phyloP scores from a whole-genome alignment of 306 rosid species.

The Trifolium subterraneum region DNA sequence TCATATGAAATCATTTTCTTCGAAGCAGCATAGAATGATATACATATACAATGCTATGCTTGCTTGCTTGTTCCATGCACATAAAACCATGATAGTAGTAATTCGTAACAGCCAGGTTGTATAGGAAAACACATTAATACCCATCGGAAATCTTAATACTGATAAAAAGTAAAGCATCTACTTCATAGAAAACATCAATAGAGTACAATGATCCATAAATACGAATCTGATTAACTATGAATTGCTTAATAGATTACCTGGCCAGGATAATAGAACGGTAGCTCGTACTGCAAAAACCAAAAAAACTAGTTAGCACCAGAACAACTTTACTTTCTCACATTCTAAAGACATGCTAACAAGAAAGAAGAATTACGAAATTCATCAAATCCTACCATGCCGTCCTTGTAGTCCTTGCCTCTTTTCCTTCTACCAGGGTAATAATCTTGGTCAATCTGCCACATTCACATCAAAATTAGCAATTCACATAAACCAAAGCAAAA shows the following conservation, averaged over 20 bases:
- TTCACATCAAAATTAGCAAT: constrained; percentile 41
- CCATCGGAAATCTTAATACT: constrained; percentile 9
- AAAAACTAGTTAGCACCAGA: constrained; percentile 28
- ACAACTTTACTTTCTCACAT: constrained; percentile 20
- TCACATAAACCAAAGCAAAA: constrained; percentile 12
- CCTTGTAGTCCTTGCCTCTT: constrained; percentile 96
- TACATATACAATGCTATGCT: not conserved
- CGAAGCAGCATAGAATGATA: constrained; percentile 2
- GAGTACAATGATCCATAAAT: constrained; percentile 8
- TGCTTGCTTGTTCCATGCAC: not conserved
- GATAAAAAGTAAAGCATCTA: constrained; percentile 24
- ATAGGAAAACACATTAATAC: constrained; percentile 7
- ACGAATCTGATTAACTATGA: constrained; percentile 6
- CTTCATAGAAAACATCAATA: constrained; percentile 17
- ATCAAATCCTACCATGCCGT: constrained; percentile 72
- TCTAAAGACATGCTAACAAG: not conserved
- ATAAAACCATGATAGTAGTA: constrained; percentile 5
- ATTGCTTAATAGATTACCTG: constrained; percentile 67
- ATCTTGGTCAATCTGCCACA: constrained; percentile 86
- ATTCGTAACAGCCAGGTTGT: constrained; percentile 5
- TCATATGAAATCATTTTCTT: constrained; percentile 32
- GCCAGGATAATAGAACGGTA: constrained; percentile 95
- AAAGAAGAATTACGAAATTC: constrained; percentile 14
- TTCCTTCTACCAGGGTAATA: constrained; percentile 93
- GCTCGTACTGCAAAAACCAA: constrained; percentile 85